These are phyloP conservation scores for Penicillium brevicompactum DNA, from an alignment of 2,329 filamentous ascomycete genomes.

Conservation along the genomic window DNA sequence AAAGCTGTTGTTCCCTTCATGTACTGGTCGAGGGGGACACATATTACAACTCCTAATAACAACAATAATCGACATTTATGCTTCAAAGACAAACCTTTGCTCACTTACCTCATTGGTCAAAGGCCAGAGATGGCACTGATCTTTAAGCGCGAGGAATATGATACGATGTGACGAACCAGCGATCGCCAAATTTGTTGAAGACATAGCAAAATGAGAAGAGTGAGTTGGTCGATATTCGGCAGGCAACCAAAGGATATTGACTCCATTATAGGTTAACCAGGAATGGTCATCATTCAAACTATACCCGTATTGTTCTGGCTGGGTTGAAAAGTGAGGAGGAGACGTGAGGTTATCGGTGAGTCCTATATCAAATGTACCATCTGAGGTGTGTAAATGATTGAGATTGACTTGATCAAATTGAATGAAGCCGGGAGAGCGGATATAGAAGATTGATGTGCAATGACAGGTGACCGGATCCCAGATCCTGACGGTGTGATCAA, in stretches of 20 bases:
- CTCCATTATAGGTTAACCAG: slow-evolving; percentile 6
- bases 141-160: slow-evolving; percentile 1
- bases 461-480: background rate
- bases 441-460: background rate
- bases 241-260: slow-evolving; percentile 5
- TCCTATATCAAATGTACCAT: background rate
- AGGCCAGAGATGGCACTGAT: no score
- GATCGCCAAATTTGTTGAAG: slow-evolving; percentile 1
- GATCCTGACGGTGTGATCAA: slow-evolving; percentile 1
- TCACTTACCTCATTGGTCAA: no score
- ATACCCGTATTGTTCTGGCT: slow-evolving; percentile 1
- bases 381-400: background rate
- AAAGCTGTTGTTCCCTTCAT: no score
- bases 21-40: no score
- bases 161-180: slow-evolving; percentile 1
- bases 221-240: background rate
- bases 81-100: no score
- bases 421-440: slow-evolving; percentile 8
- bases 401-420: slow-evolving; percentile 7
- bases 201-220: background rate
- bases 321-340: background rate
- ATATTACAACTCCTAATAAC: no score
- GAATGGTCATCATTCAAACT: background rate
- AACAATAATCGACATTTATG: no score
- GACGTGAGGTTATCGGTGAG: background rate